Percentiles rank a stretch among this genome's conserved stretches.
Conservation (phyloP, 2,329 filamentous ascomycete species). For the Fusarium pseudocircinatum region DNA sequence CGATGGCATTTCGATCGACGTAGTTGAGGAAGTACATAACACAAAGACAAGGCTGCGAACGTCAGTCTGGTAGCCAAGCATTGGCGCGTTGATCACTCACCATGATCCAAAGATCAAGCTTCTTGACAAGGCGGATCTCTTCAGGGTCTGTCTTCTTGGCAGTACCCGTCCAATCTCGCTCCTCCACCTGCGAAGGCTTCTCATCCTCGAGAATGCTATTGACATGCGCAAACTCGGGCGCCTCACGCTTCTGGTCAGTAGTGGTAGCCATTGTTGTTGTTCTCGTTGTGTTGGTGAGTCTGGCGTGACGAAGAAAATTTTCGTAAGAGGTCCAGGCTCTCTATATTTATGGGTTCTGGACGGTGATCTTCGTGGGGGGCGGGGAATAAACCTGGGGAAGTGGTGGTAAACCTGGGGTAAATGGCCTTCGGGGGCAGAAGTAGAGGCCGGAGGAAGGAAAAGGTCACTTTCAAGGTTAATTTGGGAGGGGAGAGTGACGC, state of each 20-base stretch:
- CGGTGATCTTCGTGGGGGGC: constrained; percentile 24
- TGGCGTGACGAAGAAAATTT: background rate
- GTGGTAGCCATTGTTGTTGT: constrained; percentile 11
- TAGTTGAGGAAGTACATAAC: constrained; percentile 57
- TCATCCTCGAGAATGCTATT: constrained; percentile 39
- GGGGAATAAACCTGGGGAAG: constrained; percentile 31
- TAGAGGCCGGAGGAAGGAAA: constrained; percentile 12
- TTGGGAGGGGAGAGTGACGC: background rate
- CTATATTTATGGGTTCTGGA: constrained; percentile 28
- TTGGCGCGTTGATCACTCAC: constrained; percentile 35
- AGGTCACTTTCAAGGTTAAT: constrained; percentile 6
- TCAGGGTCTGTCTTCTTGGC: constrained; percentile 51
- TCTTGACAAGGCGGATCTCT: constrained; percentile 53
- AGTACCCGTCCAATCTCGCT: constrained; percentile 51
- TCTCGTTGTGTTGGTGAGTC: background rate
- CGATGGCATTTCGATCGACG: constrained; percentile 57
- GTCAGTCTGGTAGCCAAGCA: background rate
- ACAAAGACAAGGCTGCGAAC: constrained; percentile 45
- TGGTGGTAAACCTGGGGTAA: constrained; percentile 12
- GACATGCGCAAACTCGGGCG: constrained; percentile 33
- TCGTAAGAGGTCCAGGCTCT: background rate
- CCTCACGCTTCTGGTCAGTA: constrained; percentile 19
- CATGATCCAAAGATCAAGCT: constrained; percentile 55
- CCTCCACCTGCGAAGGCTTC: constrained; percentile 29
- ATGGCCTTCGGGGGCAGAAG: constrained; percentile 27